phyloP scores from a whole-genome alignment of 441 rosid species.

The Pelargonium fulgidum region DNA sequence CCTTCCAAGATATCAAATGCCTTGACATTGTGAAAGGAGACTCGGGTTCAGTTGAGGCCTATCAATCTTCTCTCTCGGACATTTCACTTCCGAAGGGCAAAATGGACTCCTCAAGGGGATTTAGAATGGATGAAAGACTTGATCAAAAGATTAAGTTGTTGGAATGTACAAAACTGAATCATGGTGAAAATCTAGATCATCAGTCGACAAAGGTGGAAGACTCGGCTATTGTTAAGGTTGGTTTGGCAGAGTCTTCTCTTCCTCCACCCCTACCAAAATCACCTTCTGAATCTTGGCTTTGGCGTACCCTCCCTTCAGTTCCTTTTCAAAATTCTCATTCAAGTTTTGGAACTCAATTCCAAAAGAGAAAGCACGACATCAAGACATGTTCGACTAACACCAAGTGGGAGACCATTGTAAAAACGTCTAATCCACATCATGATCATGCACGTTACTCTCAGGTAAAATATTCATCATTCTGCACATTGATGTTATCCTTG shows the following conservation, averaged over 20 bases:
- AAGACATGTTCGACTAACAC: conserved; percentile 30
- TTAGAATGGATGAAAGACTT: too few relatives aligned
- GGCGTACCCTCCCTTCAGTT: conserved; percentile 63
- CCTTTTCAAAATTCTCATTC: conserved; percentile 34
- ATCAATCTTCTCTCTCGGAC: too few relatives aligned
- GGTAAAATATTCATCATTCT: conserved; percentile 22
- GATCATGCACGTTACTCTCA: conserved; percentile 54
- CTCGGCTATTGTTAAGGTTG: conserved; percentile 21
- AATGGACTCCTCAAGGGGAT: too few relatives aligned
- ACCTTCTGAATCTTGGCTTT: conserved; percentile 93
- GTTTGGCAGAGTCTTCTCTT: too few relatives aligned
- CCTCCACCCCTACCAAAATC: conserved; percentile 60
- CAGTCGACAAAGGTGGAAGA: conserved; percentile 26
- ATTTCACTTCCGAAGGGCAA: too few relatives aligned
- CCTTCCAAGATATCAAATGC: conserved; percentile 23
- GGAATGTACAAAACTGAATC: conserved; percentile 23
- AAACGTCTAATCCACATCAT: conserved; percentile 45
- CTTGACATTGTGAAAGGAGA: conserved; percentile 16
- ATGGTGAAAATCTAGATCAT: conserved; percentile 24
- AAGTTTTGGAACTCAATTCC: conserved; percentile 28
- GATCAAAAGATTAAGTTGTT: conserved; percentile 31
- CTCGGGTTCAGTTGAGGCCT: too few relatives aligned
- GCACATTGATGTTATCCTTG: neutral
- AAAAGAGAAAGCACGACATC: conserved; percentile 34
- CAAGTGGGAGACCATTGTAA: conserved; percentile 93